A percentile compares a stretch with the other conserved stretches of the same genome.
Conservation (phyloP, 257 asterid species). For the Solanum bukasovii region DNA sequence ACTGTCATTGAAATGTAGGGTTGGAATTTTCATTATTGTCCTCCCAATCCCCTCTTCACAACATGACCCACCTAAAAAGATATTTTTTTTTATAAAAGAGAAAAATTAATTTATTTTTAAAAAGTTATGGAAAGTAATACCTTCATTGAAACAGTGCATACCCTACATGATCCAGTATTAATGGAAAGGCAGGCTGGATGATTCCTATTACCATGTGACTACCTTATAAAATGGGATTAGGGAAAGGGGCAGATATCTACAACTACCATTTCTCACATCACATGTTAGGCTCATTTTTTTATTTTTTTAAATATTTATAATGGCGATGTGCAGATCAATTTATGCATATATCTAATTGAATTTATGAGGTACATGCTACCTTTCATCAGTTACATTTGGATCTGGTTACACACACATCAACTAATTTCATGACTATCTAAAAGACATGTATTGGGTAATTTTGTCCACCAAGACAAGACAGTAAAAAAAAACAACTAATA, state of each 20-base stretch:
- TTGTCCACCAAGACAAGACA: neutral
- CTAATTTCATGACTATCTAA: neutral
- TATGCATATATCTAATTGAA: neutral
- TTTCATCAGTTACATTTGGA: neutral
- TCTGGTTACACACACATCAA: rapidly evolving
- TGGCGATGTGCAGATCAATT: rapidly evolving
- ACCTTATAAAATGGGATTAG: neutral
- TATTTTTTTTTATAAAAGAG: neutral
- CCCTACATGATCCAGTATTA: neutral
- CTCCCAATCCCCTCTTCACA: neutral
- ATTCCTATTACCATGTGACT: neutral
- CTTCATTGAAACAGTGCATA: neutral
- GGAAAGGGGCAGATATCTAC: neutral
- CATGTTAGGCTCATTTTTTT: neutral
- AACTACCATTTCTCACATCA: neutral
- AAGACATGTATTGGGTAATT: neutral
- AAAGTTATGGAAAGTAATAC: neutral
- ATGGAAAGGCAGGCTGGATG: neutral
- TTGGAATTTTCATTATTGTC: neutral
- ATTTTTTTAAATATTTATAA: neutral
- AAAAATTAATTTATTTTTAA: neutral
- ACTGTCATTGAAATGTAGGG: neutral
- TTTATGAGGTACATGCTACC: neutral
- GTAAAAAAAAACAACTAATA: neutral
- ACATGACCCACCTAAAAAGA: neutral